Evolutionary conservation across 768 basidiomycete species (phyloP), one percentile per base, ranked within the genome.

Genomic region (Termitomyces sp.): DNA sequence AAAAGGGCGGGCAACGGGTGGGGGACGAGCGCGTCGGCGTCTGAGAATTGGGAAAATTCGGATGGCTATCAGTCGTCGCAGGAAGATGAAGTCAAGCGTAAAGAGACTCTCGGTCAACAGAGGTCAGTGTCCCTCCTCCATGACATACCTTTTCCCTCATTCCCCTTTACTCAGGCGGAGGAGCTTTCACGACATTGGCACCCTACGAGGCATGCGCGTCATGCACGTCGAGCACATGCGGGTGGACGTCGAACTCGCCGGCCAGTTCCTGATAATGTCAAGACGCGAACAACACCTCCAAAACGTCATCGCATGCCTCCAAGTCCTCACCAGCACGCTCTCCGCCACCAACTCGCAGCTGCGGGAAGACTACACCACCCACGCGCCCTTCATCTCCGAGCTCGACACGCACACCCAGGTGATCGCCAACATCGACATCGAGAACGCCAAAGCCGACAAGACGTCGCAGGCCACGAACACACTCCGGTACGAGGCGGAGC

Each of bases 241-340:
- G 51, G 82, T 89, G 42, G 90, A 92, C 64, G 90, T 91, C 37
- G 88, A 87, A 64, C 75, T 92, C 16, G 86, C 86, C 65, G 88
- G 87, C 4, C 86, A 92, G 65, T 68, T 88, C 48, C 74, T 92
- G 22, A 79, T 87, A 62, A 82, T 90, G 83, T 74, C 73, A 34
- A 74, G 90, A 44, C 78, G 90, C 64, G 85, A 86, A 66, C 74
- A 77, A 57, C 89, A 92, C 68, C 73, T 92, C 36, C 75, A 73
- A 54, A 86, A 88, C 65, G 82, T 90, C 31, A 65, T 85, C 13
- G 73, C 77, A 18, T 85, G 82, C 63, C 75, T 90, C 34, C 74
- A 81, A 78, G 70, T 81, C 45, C 73, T 90, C 58, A 81, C 84
- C 13, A 66, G 66, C 24, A 74, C 76, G 0, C 79, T 92, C 9